Conservation (phyloP, 768 basidiomycete genomes). For the Leccinum ochraceum region DNA sequence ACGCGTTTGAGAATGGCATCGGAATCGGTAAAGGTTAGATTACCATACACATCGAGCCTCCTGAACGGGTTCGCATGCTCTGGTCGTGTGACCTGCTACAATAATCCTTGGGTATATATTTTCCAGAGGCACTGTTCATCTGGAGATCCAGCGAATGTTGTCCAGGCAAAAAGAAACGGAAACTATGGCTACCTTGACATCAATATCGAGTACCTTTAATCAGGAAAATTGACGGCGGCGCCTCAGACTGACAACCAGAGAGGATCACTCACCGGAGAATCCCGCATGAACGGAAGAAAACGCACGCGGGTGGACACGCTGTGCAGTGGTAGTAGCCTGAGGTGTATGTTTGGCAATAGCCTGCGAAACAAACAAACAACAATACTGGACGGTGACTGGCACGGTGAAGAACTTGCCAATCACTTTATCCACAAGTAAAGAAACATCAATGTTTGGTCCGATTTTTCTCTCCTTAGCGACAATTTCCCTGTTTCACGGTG, state of each 20-base stretch:
- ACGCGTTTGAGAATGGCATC: too few species aligned
- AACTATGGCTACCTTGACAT: neutral
- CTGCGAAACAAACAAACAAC: slow-evolving; percentile 8
- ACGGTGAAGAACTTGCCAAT: neutral
- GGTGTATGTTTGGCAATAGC: slow-evolving; percentile 15
- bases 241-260: neutral
- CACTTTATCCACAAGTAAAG: neutral
- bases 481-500: slow-evolving; percentile 57
- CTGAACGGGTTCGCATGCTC: too few species aligned
- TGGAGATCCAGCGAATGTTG: neutral
- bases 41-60: too few species aligned
- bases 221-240: neutral
- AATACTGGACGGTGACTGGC: too few species aligned
- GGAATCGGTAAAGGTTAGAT: too few species aligned
- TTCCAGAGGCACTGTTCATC: neutral
- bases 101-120: neutral
- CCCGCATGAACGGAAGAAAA: too few species aligned
- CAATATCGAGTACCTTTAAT: neutral
- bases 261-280: neutral
- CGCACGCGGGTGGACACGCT: too few species aligned
- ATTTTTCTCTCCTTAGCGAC: slow-evolving; percentile 48
- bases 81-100: neutral
- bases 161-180: neutral
- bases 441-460: slow-evolving; percentile 44
- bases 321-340: neutral